Evolutionary conservation across 164 flowering plant genomes (phyloP), one percentile per base, ranked within the genome.

Genomic region (Stephania japonica): DNA sequence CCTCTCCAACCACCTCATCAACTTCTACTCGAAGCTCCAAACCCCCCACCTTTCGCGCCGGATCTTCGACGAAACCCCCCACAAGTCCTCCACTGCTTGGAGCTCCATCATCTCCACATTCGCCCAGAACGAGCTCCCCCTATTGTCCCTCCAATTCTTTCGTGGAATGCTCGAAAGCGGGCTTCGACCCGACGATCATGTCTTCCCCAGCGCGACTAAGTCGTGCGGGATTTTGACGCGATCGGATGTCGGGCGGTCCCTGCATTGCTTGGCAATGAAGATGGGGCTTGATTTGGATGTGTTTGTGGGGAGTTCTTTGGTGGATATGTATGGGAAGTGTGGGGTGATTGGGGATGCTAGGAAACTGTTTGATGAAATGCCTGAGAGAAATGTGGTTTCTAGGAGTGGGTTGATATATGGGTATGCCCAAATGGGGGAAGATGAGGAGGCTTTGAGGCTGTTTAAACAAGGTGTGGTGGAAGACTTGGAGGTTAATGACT

Each of bases 331-430:
- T 75, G 88, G 88, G 0, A 95, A 95, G 67, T 89, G 93, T 49
- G 87, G 92, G 53, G 85, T 77, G 9, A 80, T 89, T 42, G 3
- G 44, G 14, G 83, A 78, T 74, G 96, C 94, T 0, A 75, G 97
- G 79, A 82, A 75, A 59, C 4, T 87, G 90, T 93, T 95, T 68
- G 93, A 90, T 69, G 88, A 83, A 80, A 91, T 93, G 96, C 97
- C 93, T n/a, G 83, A 79, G n/a, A 87, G 75, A 67, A 91, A 95
- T 83, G 93, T 90, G 77, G 99, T 95, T 71, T 87, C 94, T 71
- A 93, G 99, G 99, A 90, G 89, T 76, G 97, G 94, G 26, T 87
- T 95, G 96, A 89, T 95, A 43, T 84, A 79, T 73, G 96, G 98
- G 79, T 90, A 93, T 77, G 80, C 88, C 44, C 92, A 86, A 50